These are phyloP conservation scores for Gracilariopsis chorda DNA, from an alignment of 23 red algal species.

Conservation along the genomic window DNA sequence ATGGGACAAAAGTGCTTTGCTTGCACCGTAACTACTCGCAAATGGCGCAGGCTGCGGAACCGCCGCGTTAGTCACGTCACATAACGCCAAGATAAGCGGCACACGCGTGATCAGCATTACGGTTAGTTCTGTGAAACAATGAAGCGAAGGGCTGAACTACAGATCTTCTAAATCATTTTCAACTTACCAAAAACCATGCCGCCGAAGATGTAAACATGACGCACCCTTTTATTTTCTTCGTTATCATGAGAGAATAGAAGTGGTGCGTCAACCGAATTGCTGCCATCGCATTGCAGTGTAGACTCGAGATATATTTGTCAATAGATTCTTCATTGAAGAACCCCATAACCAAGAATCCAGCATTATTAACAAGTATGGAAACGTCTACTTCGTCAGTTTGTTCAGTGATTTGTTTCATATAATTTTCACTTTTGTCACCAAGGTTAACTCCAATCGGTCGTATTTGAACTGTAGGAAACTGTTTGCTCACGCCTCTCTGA, in stretches of 20 bases:
- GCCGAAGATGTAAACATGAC: slow-evolving; percentile 89
- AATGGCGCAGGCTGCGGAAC: slow-evolving; percentile 75
- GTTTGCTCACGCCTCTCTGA: background rate
- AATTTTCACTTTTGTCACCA: slow-evolving; percentile 8
- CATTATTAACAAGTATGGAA: slow-evolving; percentile 82
- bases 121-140: too few relatives aligned
- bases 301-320: slow-evolving; percentile 32
- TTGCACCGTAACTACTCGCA: slow-evolving; percentile 84
- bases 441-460: slow-evolving; percentile 71
- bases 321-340: slow-evolving; percentile 59
- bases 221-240: slow-evolving; percentile 23
- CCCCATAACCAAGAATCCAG: slow-evolving; percentile 88
- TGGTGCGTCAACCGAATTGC: slow-evolving; percentile 49
- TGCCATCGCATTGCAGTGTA: slow-evolving; percentile 63
- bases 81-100: too few relatives aligned
- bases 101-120: too few relatives aligned
- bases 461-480: slow-evolving; percentile 53
- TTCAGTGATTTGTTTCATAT: slow-evolving; percentile 49
- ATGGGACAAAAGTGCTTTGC: slow-evolving; percentile 81
- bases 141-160: too few relatives aligned
- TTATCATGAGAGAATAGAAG: slow-evolving; percentile 53
- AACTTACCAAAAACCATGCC: slow-evolving; percentile 72
- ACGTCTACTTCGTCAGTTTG: slow-evolving; percentile 26
- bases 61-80: too few relatives aligned
- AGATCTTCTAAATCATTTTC: too few relatives aligned